phyloP scores from a whole-genome alignment of 1,284 basidiomycete species.

The Papiliotrema laurentii region DNA sequence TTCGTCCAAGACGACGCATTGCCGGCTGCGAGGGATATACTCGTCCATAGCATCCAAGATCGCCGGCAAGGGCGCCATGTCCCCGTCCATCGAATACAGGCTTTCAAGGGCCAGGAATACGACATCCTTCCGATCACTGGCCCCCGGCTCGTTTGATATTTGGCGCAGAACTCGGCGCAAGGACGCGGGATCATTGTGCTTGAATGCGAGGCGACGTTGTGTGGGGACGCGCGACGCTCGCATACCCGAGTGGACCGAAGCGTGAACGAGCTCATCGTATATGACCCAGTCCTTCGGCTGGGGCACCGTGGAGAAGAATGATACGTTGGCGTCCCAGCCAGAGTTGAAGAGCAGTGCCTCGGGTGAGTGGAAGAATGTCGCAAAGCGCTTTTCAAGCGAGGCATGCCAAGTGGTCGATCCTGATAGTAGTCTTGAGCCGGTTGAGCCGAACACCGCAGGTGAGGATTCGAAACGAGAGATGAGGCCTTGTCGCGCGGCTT shows the following conservation, averaged over 20 bases:
- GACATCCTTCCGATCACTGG: slow-evolving; percentile 6
- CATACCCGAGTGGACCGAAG: slow-evolving; percentile 86
- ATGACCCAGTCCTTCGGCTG: slow-evolving; percentile 73
- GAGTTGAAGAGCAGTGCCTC: slow-evolving; percentile 85
- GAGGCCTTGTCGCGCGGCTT: slow-evolving; percentile 57
- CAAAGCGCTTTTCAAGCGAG: slow-evolving; percentile 64
- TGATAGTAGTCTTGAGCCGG: slow-evolving; percentile 85
- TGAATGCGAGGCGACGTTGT: slow-evolving; percentile 54
- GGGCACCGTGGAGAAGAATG: slow-evolving; percentile 78
- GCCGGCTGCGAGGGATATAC: slow-evolving; percentile 43
- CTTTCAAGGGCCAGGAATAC: slow-evolving; percentile 71
- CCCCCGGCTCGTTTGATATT: slow-evolving; percentile 8
- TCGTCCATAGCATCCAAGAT: slow-evolving; percentile 55
- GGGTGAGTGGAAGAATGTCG: slow-evolving; percentile 60
- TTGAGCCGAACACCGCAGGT: slow-evolving; percentile 70
- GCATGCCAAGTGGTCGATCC: slow-evolving; percentile 65
- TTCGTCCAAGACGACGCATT: slow-evolving; percentile 65
- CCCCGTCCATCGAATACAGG: slow-evolving; percentile 95
- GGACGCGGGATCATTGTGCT: slow-evolving; percentile 63
- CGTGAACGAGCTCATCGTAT: slow-evolving; percentile 86
- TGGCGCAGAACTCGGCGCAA: slow-evolving; percentile 23
- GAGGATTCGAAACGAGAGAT: slow-evolving; percentile 57
- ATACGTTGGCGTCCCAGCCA: slow-evolving; percentile 91
- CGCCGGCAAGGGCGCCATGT: slow-evolving; percentile 67
- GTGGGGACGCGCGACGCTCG: slow-evolving; percentile 59